Percentiles rank a stretch among this genome's conserved stretches.
These are phyloP conservation scores for Paraconiothyrium sp. DNA, from an alignment of 2,329 filamentous ascomycete genomes.

Conservation along the genomic window DNA sequence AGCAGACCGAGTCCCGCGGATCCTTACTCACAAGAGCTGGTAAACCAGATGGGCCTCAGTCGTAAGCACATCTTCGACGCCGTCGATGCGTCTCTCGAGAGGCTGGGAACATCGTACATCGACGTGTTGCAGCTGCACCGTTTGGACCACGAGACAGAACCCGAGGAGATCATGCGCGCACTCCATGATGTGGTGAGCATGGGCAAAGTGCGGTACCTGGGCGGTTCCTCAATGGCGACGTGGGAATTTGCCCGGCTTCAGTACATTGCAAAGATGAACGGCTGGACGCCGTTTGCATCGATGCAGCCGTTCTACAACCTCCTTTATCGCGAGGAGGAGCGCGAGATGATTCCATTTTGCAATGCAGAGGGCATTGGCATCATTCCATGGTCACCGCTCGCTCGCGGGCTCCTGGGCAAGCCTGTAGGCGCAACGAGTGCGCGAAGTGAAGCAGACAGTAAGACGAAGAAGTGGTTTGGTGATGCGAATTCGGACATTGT, in stretches of 20 bases:
- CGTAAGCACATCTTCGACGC: conserved; percentile 51
- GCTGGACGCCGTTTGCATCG: conserved; percentile 55
- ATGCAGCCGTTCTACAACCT: conserved; percentile 58
- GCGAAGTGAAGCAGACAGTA: conserved; percentile 41
- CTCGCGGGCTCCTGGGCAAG: conserved; percentile 51
- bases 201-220: conserved; percentile 59
- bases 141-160: conserved; percentile 60
- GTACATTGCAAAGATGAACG: conserved; percentile 51
- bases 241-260: conserved; percentile 57
- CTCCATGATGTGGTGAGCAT: conserved; percentile 64
- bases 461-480: conserved; percentile 40
- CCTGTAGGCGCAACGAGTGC: conserved; percentile 38
- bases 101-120: conserved; percentile 63
- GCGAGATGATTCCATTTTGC: conserved; percentile 39
- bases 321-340: conserved; percentile 57
- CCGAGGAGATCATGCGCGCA: conserved; percentile 68
- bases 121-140: conserved; percentile 69
- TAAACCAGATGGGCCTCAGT: conserved; percentile 45
- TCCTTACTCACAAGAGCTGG: conserved; percentile 25
- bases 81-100: conserved; percentile 35
- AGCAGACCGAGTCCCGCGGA: conserved; percentile 1
- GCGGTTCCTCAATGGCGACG: conserved; percentile 46
- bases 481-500: conserved; percentile 54
- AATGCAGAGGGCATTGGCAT: conserved; percentile 33
- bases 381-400: conserved; percentile 38